Conservation (phyloP, 805 yeast species). For the Aciculoconidium aculeatum region DNA sequence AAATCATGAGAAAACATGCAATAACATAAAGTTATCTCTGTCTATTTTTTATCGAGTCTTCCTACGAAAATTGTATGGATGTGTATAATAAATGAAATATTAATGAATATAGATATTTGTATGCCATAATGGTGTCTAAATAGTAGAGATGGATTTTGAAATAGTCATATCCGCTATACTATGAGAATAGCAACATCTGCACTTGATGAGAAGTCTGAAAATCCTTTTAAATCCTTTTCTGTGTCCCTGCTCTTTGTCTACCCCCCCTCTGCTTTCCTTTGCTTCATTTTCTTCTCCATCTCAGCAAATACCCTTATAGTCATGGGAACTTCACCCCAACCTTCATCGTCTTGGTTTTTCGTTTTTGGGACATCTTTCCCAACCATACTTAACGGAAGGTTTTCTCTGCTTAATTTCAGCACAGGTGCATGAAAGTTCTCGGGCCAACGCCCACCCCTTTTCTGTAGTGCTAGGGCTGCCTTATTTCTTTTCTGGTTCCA, state of each 20-base stretch:
- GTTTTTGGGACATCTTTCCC: conserved; percentile 14
- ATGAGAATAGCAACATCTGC: too few species aligned
- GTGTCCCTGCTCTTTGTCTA: conserved; percentile 1
- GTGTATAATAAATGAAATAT: too few species aligned
- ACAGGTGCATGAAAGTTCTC: conserved; percentile 38
- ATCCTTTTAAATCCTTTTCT: too few species aligned
- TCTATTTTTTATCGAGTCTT: too few species aligned
- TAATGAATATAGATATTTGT: too few species aligned
- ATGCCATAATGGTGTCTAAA: too few species aligned
- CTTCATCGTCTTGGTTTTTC: conserved; percentile 18
- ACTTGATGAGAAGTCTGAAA: too few species aligned
- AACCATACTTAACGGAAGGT: conserved; percentile 31
- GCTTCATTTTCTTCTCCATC: conserved; percentile 63
- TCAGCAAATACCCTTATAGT: conserved; percentile 79
- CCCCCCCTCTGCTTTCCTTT: conserved; percentile 16
- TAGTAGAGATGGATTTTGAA: too few species aligned
- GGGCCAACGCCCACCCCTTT: conserved; percentile 41
- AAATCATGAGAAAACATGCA: conserved; percentile 3
- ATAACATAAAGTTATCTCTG: too few species aligned
- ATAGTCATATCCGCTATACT: too few species aligned
- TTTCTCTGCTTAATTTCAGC: conserved; percentile 21
- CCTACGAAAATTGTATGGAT: too few species aligned
- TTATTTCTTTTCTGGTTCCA: conserved; percentile 60
- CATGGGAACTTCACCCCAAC: conserved; percentile 56
- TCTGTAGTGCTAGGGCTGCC: conserved; percentile 44